Evolutionary conservation across 306 rosid species (phyloP), one percentile per base, ranked within the genome.

Genomic region (Corylus avellana): DNA sequence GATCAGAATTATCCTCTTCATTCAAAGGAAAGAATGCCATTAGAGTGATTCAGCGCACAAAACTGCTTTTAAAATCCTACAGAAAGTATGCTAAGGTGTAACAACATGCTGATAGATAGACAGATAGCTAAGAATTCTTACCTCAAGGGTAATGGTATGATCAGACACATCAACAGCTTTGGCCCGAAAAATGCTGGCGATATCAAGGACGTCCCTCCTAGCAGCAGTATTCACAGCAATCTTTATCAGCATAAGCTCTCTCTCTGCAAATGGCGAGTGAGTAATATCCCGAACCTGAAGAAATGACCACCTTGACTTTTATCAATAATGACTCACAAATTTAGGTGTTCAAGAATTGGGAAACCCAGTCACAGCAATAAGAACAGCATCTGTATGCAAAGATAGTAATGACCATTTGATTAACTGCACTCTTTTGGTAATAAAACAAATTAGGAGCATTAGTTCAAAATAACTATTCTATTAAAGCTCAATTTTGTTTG

Each of bases 91-190:
- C 51, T 35, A 48, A 61, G 51, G 37, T 1, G 72, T 18, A 37
- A 39, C 12, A 35, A 69, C 20, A 78, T 29, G 44, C 66, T 70
- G 42, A 81, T 27, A 42, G 47, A 46, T 67, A 73, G 72, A 42
- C 12, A 11, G 51, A 48, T 4, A 48, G 72, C 47, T 76, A 58
- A 78, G 70, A 25, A 58, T 44, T 54, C 61, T n/a, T 42, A 88
- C 92, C 86, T 88, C 86, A 71, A 88, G 92, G 50, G 92, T 88
- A 35, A 88, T 72, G 49, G 92, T 88, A 72, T 88, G 92, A 78
- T 86, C 92, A 67, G 92, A 88, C 44, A 86, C 89, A 75, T 88
- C 92, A 84, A 88, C 88, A 17, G 90, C 89, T 79, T 86, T 88
- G 20, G 90, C 92, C 11, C 92, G 92, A 75, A 88, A 88, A 76